These are phyloP conservation scores for Trypanosomatidae sp. DNA, from an alignment of 208 protist genomes.

Conservation along the genomic window DNA sequence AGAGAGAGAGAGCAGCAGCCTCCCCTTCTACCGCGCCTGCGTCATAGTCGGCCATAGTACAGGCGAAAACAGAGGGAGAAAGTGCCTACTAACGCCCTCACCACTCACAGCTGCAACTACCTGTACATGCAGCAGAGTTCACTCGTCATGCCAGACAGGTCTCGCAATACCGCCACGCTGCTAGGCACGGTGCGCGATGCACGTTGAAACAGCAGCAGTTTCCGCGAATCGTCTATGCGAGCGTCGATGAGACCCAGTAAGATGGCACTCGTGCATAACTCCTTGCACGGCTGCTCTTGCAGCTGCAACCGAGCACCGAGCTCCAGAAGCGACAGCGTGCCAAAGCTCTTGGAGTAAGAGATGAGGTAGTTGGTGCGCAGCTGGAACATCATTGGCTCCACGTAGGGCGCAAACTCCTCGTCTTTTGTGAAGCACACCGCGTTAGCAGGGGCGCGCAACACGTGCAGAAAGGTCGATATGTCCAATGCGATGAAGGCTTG, in stretches of 20 bases:
- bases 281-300: conserved; percentile 72
- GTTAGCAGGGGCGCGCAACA: conserved; percentile 65
- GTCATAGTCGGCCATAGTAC: background rate
- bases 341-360: conserved; percentile 90
- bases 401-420: conserved; percentile 86
- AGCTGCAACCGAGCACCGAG: conserved; percentile 81
- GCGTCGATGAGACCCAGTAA: conserved; percentile 85
- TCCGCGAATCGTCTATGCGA: conserved; percentile 32
- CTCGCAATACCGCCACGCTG: conserved; percentile 3
- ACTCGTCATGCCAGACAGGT: conserved; percentile 14
- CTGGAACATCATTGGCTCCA: conserved; percentile 90
- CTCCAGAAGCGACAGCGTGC: conserved; percentile 40
- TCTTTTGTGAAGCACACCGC: conserved; percentile 80
- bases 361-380: conserved; percentile 92
- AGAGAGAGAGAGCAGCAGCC: background rate
- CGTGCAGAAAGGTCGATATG: conserved; percentile 83
- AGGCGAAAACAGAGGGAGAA: background rate
- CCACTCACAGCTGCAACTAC: background rate
- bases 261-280: conserved; percentile 91
- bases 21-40: background rate
- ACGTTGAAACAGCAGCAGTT: conserved; percentile 34
- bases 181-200: conserved; percentile 11
- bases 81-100: background rate
- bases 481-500: conserved; percentile 34
- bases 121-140: conserved; percentile 12